These are phyloP conservation scores for Colletotrichum sp. DNA, from an alignment of 2,329 filamentous ascomycete genomes.

Conservation along the genomic window DNA sequence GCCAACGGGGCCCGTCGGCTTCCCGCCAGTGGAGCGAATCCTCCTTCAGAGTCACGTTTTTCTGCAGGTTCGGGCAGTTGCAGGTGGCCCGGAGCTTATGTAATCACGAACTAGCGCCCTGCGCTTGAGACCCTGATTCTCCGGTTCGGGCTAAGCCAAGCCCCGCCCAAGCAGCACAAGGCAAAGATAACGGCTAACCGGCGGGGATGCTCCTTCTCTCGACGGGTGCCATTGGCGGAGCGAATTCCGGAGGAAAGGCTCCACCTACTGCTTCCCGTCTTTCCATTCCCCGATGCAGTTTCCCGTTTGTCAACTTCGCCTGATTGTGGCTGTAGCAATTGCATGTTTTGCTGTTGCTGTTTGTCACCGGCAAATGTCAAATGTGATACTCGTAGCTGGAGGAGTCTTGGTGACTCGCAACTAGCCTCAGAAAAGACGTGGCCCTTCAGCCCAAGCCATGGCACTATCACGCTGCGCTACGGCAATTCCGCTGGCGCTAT, in stretches of 20 bases:
- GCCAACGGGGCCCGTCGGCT: neutral
- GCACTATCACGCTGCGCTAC: neutral
- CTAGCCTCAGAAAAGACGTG: neutral
- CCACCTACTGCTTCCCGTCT: neutral
- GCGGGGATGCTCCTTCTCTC: neutral
- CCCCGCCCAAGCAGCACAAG: neutral
- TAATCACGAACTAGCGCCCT: neutral
- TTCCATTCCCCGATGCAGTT: neutral
- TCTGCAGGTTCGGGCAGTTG: neutral
- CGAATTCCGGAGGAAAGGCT: neutral
- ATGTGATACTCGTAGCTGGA: neutral
- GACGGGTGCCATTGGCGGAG: neutral
- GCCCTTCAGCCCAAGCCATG: neutral
- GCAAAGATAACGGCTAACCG: neutral
- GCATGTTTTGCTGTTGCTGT: neutral
- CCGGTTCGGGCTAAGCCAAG: neutral
- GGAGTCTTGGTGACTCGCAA: neutral
- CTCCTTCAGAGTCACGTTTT: neutral
- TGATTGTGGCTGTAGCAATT: neutral
- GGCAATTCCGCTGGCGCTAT: neutral
- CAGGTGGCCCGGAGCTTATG: neutral
- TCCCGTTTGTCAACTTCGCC: neutral
- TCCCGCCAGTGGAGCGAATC: neutral
- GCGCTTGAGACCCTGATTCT: neutral
- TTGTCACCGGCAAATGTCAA: neutral